Evolutionary conservation across 2,329 filamentous ascomycete genomes (phyloP), one percentile per base, ranked within the genome.

Genomic region (Epichloe elymi): DNA sequence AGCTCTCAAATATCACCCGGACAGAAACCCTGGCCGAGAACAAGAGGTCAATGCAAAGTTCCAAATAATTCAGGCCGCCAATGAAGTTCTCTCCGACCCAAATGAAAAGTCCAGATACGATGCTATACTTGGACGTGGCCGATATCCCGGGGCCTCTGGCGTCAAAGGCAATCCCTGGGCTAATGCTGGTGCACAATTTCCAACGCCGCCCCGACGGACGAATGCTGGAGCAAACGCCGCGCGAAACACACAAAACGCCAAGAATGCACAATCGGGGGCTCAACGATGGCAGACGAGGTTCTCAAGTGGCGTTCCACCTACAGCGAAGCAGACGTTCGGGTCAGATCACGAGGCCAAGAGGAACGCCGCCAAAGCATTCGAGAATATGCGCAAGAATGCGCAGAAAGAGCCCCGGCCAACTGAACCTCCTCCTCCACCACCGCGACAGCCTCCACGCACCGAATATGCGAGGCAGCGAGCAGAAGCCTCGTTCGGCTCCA

Each of bases 1-100:
- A 88, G 88, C 88, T 46, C 73, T 94, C 45, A 86, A 86, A 65
- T 94, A 86, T 61, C 89, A 95, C 62, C 89, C 89, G 7, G 89
- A 95, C 65, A 84, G 89, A 53, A 95, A 95, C 62, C 87, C 85
- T 11, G 89, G 89, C 48, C 80, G 79, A 61, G 88, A 95, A 67
- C 70, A 79, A 52, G 87, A 91, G 61, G 85, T 85, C 62, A 87
- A 86, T 57, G 75, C 84, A 35, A 86, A 87, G 61, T 95, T 95
- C 61, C 86, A 94, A 65, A 79, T 83, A 47, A 94, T 95, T 46
- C 87, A 94, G 66, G 80, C 85, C 4, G 89, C 89, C 20, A 83
- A 94, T 62, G 89, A 95, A 64, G 75, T 95, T 49, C 66, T 82
- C 14, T 72, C 69, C 26, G 75, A 79, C 52, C 69, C 74, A 1